phyloP scores from a whole-genome alignment of 768 basidiomycete genomes.

The Rhizopogon rudus region DNA sequence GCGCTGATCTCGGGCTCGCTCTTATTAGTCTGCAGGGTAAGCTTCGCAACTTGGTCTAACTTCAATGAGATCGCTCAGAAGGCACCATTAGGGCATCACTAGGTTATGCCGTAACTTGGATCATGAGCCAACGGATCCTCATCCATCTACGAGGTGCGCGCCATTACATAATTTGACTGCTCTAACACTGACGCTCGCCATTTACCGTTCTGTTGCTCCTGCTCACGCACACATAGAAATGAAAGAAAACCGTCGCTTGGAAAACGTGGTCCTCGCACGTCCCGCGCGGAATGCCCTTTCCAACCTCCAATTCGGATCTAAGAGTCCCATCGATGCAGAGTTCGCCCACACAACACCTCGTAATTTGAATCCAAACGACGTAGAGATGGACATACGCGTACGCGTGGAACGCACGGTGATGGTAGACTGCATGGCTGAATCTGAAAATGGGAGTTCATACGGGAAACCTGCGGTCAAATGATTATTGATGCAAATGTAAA shows the following conservation, averaged over 20 bases:
- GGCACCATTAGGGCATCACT: conserved; percentile 20
- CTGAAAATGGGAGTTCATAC: conserved; percentile 9
- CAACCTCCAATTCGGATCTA: conserved; percentile 21
- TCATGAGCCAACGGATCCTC: conserved; percentile 31
- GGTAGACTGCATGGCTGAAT: conserved; percentile 15
- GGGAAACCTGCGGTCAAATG: conserved; percentile 8
- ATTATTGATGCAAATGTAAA: background rate
- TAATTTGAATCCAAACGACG: conserved; percentile 4
- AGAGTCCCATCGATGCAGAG: conserved; percentile 19
- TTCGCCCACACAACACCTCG: conserved; percentile 8
- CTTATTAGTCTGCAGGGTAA: conserved; percentile 45
- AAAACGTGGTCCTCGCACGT: conserved; percentile 23
- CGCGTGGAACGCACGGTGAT: conserved; percentile 24
- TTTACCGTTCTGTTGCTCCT: background rate
- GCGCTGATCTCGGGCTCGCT: conserved; percentile 4
- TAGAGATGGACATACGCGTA: conserved; percentile 27
- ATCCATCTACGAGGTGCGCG: conserved; percentile 28
- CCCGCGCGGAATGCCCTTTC: conserved; percentile 12
- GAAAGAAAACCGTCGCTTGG: conserved; percentile 17
- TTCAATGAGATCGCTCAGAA: conserved; percentile 1
- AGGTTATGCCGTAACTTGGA: conserved; percentile 31
- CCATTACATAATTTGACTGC: background rate
- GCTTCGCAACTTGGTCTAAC: conserved; percentile 11
- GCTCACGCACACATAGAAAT: conserved; percentile 11
- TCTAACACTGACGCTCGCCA: background rate